Evolutionary conservation across 139 green algal species (phyloP).

Genomic region (Microglena sp.): DNA sequence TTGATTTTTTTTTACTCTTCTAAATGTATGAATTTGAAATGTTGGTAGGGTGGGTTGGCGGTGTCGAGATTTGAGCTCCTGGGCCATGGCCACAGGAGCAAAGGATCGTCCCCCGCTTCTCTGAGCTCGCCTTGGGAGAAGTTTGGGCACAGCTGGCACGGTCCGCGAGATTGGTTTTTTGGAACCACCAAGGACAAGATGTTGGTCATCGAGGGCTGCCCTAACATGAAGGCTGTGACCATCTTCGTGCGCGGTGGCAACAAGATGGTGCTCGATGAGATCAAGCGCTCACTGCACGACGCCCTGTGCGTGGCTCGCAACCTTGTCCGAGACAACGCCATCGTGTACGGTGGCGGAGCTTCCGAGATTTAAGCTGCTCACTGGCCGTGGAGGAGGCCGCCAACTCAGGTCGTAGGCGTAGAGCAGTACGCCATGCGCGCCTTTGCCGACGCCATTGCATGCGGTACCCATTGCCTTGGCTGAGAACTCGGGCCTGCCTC

Average conservation of each 20-base stretch:
- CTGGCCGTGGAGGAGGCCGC: slow-evolving; percentile 85
- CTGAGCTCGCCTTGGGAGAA: slow-evolving; percentile 76
- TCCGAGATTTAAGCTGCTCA: slow-evolving; percentile 80
- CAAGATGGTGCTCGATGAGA: slow-evolving; percentile 88
- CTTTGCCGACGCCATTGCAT: slow-evolving; percentile 89
- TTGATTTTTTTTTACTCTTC: background rate
- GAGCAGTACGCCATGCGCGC: slow-evolving; percentile 96
- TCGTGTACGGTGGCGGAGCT: slow-evolving; percentile 76
- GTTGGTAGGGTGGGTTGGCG: slow-evolving; percentile 90
- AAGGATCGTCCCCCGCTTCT: slow-evolving; percentile 67
- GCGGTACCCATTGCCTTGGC: slow-evolving; percentile 84
- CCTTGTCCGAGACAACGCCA: slow-evolving; percentile 89
- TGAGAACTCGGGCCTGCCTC: slow-evolving; percentile 88
- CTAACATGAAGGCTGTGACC: slow-evolving; percentile 87
- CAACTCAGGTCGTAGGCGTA: slow-evolving; percentile 68
- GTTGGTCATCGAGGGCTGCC: slow-evolving; percentile 92
- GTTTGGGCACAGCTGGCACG: slow-evolving; percentile 75
- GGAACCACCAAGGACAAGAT: slow-evolving; percentile 96
- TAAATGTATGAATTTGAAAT: background rate
- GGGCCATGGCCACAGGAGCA: slow-evolving; percentile 91
- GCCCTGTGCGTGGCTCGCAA: slow-evolving; percentile 97
- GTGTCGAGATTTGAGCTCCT: slow-evolving; percentile 98
- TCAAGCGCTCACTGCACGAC: slow-evolving; percentile 93
- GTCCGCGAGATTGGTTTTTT: too few relatives aligned
- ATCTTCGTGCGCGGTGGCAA: slow-evolving; percentile 94